Percentiles rank a stretch among this genome's conserved stretches.
Conservation (phyloP, 305 asterid genomes). For the Fraxinus nigra region DNA sequence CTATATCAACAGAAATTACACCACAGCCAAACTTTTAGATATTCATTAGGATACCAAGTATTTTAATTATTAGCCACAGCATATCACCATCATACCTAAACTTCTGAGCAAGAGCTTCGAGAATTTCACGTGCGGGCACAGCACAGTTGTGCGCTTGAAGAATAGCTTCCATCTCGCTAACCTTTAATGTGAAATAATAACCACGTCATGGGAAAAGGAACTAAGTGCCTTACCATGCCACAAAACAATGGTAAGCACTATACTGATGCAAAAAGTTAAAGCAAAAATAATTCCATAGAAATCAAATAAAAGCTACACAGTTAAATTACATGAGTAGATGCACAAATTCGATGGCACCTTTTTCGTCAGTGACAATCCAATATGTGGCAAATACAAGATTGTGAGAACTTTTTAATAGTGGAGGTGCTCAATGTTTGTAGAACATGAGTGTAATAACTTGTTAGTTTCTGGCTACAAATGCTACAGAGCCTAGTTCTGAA, state of each 20-base stretch:
- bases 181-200: conserved; percentile 33
- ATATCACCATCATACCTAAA: conserved; percentile 53
- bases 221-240: neutral
- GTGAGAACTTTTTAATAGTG: neutral
- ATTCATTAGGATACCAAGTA: conserved; percentile 7
- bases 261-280: neutral
- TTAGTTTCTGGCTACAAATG: neutral
- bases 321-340: neutral
- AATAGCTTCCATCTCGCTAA: conserved; percentile 81
- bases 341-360: neutral
- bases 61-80: conserved; percentile 7
- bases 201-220: neutral
- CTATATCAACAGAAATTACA: conserved; percentile 40
- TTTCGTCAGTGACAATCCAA: neutral
- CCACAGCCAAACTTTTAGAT: conserved; percentile 20
- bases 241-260: neutral
- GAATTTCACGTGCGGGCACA: conserved; percentile 73
- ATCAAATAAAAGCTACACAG: neutral
- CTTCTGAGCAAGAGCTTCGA: conserved; percentile 71
- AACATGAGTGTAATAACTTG: neutral
- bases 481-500: neutral
- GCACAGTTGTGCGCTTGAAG: conserved; percentile 66
- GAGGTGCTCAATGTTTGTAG: neutral
- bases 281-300: neutral
- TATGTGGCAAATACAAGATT: neutral